Evolutionary conservation across 371 early-diverging fungal genomes (phyloP).

Genomic region (Umbelopsis sp.): DNA sequence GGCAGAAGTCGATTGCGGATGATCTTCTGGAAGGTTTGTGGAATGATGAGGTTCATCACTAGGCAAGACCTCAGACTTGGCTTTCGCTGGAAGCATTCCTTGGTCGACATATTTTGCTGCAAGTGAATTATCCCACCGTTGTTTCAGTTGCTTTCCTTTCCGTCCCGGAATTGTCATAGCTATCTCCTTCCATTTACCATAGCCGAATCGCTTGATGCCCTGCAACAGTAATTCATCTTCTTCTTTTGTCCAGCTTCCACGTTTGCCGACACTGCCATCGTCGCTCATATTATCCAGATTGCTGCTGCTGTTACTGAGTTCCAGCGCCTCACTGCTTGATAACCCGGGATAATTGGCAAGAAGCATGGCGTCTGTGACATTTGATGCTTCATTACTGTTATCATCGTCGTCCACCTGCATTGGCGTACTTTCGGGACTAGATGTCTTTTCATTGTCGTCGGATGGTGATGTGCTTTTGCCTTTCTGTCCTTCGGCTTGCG

Average conservation of each 20-base stretch:
- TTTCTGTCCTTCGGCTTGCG: constrained; percentile 22
- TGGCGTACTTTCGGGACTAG: background rate
- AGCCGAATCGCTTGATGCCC: constrained; percentile 49
- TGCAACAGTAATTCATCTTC: constrained; percentile 46
- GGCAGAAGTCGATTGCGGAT: background rate
- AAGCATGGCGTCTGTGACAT: constrained; percentile 30
- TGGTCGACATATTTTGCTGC: constrained; percentile 50
- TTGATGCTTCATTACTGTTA: constrained; percentile 1
- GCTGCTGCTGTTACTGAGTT: constrained; percentile 23
- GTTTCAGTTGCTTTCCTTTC: constrained; percentile 50
- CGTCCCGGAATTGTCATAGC: constrained; percentile 42
- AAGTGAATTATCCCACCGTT: constrained; percentile 49
- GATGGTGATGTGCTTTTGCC: constrained; percentile 1
- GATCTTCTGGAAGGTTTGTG: background rate
- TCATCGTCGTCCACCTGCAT: background rate
- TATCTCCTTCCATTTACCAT: constrained; percentile 53
- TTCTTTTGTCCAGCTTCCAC: constrained; percentile 48
- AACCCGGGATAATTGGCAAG: constrained; percentile 40
- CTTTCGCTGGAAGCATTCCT: constrained; percentile 42
- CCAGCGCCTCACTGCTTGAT: constrained; percentile 26
- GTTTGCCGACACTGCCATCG: constrained; percentile 43
- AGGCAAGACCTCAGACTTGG: constrained; percentile 25
- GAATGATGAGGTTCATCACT: constrained; percentile 1
- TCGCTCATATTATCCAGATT: constrained; percentile 31
- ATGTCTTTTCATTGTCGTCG: background rate